phyloP scores from a whole-genome alignment of 768 basidiomycete species.

The Boletus edulis region DNA sequence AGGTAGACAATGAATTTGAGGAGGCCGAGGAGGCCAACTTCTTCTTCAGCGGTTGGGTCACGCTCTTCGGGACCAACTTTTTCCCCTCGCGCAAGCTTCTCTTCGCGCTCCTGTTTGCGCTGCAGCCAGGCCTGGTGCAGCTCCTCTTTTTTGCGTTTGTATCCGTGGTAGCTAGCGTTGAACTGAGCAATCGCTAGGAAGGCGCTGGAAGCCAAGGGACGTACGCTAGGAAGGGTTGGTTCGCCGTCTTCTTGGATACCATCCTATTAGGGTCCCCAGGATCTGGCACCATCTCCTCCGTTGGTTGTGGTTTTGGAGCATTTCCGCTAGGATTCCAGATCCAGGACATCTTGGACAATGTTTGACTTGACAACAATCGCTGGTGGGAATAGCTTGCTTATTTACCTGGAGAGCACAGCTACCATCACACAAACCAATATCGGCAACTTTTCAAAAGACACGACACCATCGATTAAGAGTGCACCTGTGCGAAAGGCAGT shows the following conservation, averaged over 20 bases:
- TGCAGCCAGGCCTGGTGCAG: constrained; percentile 63
- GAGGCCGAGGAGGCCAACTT: constrained; percentile 62
- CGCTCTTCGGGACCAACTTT: constrained; percentile 67
- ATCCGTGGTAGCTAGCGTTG: constrained; percentile 58
- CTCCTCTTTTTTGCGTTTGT: constrained; percentile 57
- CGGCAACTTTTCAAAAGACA: background rate
- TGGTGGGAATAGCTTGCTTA: too few species aligned
- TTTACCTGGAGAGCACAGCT: background rate
- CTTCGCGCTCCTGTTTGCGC: constrained; percentile 69
- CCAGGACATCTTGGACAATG: constrained; percentile 57
- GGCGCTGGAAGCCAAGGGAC: constrained; percentile 27
- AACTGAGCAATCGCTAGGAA: constrained; percentile 1
- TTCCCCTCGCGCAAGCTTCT: constrained; percentile 72
- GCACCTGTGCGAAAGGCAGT: constrained; percentile 31
- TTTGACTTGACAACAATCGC: background rate
- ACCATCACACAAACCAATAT: background rate
- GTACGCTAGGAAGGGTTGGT: constrained; percentile 81
- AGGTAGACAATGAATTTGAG: constrained; percentile 67
- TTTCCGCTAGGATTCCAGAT: constrained; percentile 45
- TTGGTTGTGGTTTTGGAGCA: constrained; percentile 36
- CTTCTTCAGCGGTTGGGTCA: constrained; percentile 68
- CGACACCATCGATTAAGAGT: constrained; percentile 28
- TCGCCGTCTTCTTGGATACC: constrained; percentile 81
- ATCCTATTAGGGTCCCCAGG: constrained; percentile 62
- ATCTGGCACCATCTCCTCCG: constrained; percentile 56